Percentiles rank a stretch among this genome's conserved stretches.
Evolutionary conservation across 352 stramenopile species (phyloP).

Genomic region (Paralagenidium karlingii): DNA sequence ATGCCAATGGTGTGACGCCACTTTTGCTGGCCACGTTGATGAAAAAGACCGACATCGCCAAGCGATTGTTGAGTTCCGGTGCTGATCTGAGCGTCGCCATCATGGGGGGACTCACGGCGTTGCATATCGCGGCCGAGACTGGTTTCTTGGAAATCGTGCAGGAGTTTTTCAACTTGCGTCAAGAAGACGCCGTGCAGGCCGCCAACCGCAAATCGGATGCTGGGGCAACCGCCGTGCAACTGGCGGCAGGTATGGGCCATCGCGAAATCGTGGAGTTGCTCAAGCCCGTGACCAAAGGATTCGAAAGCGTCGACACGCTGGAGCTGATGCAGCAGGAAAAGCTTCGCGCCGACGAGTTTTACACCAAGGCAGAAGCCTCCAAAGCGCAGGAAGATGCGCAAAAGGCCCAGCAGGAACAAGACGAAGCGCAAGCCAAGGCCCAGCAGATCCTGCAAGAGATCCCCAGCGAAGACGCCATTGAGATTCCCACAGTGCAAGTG

Average conservation of each 20-base stretch:
- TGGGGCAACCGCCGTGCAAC: slow-evolving; percentile 51
- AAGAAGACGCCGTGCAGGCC: slow-evolving; percentile 25
- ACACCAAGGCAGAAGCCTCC: slow-evolving; percentile 5
- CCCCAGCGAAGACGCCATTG: slow-evolving; percentile 28
- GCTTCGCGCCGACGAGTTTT: slow-evolving; percentile 40
- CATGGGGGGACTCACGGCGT: slow-evolving; percentile 41
- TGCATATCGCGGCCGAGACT: slow-evolving; percentile 69
- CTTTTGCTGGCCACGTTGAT: slow-evolving; percentile 66
- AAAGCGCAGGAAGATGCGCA: slow-evolving; percentile 14
- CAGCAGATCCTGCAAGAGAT: slow-evolving; percentile 14
- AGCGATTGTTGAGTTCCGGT: slow-evolving; percentile 30
- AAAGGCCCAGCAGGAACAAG: slow-evolving; percentile 17
- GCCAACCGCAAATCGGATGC: slow-evolving; percentile 48
- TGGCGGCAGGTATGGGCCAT: slow-evolving; percentile 62
- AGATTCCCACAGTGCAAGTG: slow-evolving; percentile 21
- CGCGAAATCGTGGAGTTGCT: slow-evolving; percentile 45
- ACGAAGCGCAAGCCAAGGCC: not conserved
- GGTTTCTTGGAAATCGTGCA: slow-evolving; percentile 46
- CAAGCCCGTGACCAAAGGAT: slow-evolving; percentile 46
- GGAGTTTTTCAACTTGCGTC: slow-evolving; percentile 31
- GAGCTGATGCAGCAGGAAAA: slow-evolving; percentile 51
- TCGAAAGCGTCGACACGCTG: slow-evolving; percentile 34
- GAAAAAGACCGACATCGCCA: slow-evolving; percentile 52
- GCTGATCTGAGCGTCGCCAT: slow-evolving; percentile 42
- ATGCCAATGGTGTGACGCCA: slow-evolving; percentile 56